Evolutionary conservation across 1,139 yeast genomes (phyloP), one percentile per base, ranked within the genome.

Genomic region (Taphrina communis): DNA sequence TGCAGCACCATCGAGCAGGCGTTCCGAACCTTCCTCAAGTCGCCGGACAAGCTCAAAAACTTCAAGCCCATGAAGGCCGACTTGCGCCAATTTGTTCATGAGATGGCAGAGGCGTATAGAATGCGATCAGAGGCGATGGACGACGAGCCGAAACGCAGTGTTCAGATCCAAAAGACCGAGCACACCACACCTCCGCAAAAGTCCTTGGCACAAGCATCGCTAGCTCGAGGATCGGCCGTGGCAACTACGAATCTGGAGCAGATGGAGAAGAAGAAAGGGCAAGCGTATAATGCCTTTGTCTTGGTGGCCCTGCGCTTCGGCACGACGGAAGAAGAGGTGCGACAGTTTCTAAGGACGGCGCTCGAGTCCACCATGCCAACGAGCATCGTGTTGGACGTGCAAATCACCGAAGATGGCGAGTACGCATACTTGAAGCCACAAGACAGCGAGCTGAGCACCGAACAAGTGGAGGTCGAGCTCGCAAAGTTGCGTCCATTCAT

Each of bases 121-220:
- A 75, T 91, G 17, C 86, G 85, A 74, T 82, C 89, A 0, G 92
- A 89, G 74, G 85, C 94, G 0, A 93, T 89, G 73, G 97, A 90
- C 76, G 84, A 84, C 1, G 97, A 90, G 72, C 97, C 97, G 0
- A 82, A 85, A 69, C 78, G 97, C 72, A 85, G 88, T 14, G 93
- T 90, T 0, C 88, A 85, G 71, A 81, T 91, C 14, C 85, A 84
- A 69, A 79, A 72, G 39, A 73, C 72, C 11, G 38, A 63, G 3
- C 66, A 68, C 25, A 72, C 73, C 6, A 48, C 65, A 6, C 42
- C 71, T 8, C 74, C 74, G 17, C 36, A 17, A 21, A 46, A 58
- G 44, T 51, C 51, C n/a, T 46, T 63, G 7, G 53, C 53, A 2
- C 53, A 50, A 35, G 36, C 53, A 35, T 38, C 61, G 11, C 68